Percentiles rank a stretch among this genome's conserved stretches.
Conservation (phyloP, 208 protist genomes). For the Leishmania aethiopica region DNA sequence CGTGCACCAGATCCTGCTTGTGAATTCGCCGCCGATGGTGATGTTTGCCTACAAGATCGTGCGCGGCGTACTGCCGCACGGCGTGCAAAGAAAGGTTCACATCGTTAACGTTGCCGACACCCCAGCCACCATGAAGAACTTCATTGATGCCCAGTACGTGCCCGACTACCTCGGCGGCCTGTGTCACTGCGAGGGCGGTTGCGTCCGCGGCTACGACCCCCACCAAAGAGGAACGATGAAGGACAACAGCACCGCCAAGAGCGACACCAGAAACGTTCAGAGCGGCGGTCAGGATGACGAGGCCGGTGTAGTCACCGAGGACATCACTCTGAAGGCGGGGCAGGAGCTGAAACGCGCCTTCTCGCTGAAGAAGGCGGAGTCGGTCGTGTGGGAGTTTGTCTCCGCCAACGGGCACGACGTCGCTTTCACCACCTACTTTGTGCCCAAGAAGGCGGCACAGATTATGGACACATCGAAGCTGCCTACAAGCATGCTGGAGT, state of each 20-base stretch:
- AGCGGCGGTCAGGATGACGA: neutral
- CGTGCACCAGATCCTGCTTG: conserved; percentile 51
- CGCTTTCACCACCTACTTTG: conserved; percentile 28
- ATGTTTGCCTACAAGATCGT: conserved; percentile 65
- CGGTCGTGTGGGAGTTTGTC: conserved; percentile 58
- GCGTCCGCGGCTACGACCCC: conserved; percentile 41
- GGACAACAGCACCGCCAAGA: neutral
- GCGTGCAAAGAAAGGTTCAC: conserved; percentile 44
- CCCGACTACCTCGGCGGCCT: conserved; percentile 53
- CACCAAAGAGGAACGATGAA: neutral
- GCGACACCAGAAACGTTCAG: neutral
- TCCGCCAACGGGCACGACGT: conserved; percentile 35
- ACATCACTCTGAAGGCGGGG: conserved; percentile 42
- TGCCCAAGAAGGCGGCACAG: neutral
- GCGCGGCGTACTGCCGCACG: conserved; percentile 35
- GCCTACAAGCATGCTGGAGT: conserved; percentile 27
- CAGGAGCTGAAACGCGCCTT: conserved; percentile 37
- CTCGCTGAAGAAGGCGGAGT: conserved; percentile 30
- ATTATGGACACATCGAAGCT: conserved; percentile 8
- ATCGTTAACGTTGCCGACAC: conserved; percentile 48
- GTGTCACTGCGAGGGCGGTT: conserved; percentile 52
- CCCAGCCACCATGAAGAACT: conserved; percentile 27
- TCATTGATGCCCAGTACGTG: conserved; percentile 46
- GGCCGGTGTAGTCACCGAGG: conserved; percentile 40
- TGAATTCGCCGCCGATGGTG: conserved; percentile 63